phyloP scores from a whole-genome alignment of 305 asterid species.

The Fraxinus platypoda region DNA sequence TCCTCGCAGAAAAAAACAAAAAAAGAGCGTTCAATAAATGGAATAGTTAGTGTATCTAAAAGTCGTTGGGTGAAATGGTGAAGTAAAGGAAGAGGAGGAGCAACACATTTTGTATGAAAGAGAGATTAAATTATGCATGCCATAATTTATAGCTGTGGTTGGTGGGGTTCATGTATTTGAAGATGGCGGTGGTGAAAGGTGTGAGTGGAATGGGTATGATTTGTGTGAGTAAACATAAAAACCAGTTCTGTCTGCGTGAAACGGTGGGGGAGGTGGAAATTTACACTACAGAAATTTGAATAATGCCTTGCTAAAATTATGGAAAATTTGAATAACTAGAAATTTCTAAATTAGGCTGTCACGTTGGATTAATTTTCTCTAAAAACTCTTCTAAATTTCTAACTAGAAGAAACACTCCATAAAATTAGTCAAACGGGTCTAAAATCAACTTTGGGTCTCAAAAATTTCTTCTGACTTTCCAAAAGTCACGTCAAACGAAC shows the following conservation, averaged over 20 bases:
- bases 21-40: not conserved
- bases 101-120: slow-evolving; percentile 23
- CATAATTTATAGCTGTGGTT: not conserved
- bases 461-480: no score
- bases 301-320: not conserved
- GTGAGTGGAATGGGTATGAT: slow-evolving; percentile 9
- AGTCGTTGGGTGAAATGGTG: not conserved
- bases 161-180: not conserved
- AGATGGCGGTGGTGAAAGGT: not conserved
- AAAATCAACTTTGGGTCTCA: no score
- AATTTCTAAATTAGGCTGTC: no score
- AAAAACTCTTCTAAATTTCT: no score
- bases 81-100: slow-evolving; percentile 17
- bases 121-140: not conserved
- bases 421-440: no score
- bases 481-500: no score
- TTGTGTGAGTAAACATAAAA: not conserved
- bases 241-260: not conserved
- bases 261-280: not conserved
- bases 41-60: not conserved
- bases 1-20: slow-evolving; percentile 9
- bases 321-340: not conserved
- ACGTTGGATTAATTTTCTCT: no score
- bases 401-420: no score
- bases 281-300: not conserved